These are phyloP conservation scores for Postia placenta DNA, from an alignment of 768 basidiomycete species.

Conservation along the genomic window DNA sequence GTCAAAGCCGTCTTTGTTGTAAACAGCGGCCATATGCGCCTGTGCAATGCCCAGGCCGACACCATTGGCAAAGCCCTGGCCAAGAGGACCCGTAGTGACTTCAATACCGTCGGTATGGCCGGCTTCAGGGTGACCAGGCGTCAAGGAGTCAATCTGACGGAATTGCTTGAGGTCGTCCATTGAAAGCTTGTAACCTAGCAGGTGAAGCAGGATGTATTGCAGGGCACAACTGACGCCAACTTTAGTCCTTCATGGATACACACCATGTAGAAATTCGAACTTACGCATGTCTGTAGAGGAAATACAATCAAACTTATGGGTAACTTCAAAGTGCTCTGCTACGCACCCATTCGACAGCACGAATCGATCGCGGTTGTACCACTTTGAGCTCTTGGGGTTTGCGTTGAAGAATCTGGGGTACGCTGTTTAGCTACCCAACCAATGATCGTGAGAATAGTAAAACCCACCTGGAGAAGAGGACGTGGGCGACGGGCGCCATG, in stretches of 20 bases:
- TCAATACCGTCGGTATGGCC: constrained; percentile 72
- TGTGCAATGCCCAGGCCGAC: constrained; percentile 93
- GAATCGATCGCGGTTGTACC: constrained; percentile 96
- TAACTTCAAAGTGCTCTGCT: too few relatives aligned
- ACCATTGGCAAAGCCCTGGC: constrained; percentile 90
- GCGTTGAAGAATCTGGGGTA: constrained; percentile 72
- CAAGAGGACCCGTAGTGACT: constrained; percentile 94
- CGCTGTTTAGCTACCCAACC: not conserved
- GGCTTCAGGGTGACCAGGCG: constrained; percentile 89
- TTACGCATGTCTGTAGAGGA: constrained; percentile 61
- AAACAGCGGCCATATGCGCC: constrained; percentile 84
- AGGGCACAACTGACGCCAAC: constrained; percentile 67
- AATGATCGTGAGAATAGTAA: not conserved
- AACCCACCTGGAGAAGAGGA: constrained; percentile 68
- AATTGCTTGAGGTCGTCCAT: constrained; percentile 91
- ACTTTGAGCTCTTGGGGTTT: constrained; percentile 85
- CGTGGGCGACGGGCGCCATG: constrained; percentile 79
- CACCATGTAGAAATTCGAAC: constrained; percentile 20
- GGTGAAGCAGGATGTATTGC: constrained; percentile 88
- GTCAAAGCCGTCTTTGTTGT: constrained; percentile 80
- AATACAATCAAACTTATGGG: constrained; percentile 9
- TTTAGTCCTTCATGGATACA: not conserved
- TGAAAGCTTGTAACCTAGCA: constrained; percentile 87
- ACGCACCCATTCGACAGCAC: constrained; percentile 92
- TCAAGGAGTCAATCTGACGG: constrained; percentile 85